Base-by-base conservation (phyloP, 179 eudicot genomes). In the Gypsophila paniculata region DNA sequence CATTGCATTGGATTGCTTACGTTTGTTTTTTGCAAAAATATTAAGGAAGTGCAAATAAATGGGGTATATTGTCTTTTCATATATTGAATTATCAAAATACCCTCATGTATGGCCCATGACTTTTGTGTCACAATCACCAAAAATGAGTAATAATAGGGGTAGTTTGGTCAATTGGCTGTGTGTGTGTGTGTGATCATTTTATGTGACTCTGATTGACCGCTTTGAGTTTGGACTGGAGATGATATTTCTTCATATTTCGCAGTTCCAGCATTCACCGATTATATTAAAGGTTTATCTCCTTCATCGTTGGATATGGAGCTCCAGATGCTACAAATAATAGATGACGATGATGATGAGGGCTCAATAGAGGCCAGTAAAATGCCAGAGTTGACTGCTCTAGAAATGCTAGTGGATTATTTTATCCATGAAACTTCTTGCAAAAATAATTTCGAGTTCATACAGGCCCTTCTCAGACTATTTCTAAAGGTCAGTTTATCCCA, bases 271-370 rank as follows among this genome's bases (percentile, higher is more conserved):
- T 92, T 92, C 75, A 95, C 98, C 4, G 89, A 88, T 65, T 89
- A 92, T 73, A 76, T 92, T 12, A 95, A 95, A 78, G 84, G 96
- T 63, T 74, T 90, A 62, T 92, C 97, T 63, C 77, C 98, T 9
- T 95, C 99, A 36, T 80, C 89, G 44, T 78, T 95, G 89, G 99
- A 95, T 78, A 82, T 95, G 93, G 99, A 95, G 80, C 86, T 95
- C 25, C 85, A 96, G 74, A 82, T 95, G 91, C 95, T 95, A 79
- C 99, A 92, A 82, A 92, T 95, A 63, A 82, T 92, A 39, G 97
- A 91, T 72, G 94, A 85, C 52, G 90, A 85, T 13, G 88, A 86
- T 34, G 82, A 42, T 9, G 11, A 42, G 8, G 46, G 46, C 78
- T 44, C 22, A 26, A 74, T 81, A 74, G 96, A 85, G 61, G 74